Base-by-base conservation (phyloP, 2,329 filamentous ascomycete genomes). In the Fusarium staphyleae region DNA sequence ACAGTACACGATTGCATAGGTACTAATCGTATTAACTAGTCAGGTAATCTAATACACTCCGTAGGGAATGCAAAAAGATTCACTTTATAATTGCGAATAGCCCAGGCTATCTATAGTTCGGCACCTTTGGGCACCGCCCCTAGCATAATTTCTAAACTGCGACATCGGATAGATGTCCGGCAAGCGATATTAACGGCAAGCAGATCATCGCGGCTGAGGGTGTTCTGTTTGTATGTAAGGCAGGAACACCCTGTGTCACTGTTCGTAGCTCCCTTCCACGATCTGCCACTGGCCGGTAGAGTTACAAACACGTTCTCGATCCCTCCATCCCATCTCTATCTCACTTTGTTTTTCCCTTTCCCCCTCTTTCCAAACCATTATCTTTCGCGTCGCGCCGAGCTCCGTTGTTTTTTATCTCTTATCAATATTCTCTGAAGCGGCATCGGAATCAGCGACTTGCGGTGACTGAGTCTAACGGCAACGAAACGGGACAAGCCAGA, bases 401-500 rank as follows among this genome's bases (percentile, higher is more conserved):
- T 32, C 47, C 46, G 13, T 34, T 34, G 5, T 35, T 35, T 35
- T 16, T 28, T 29, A 16, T 35, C 30, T 39, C 30, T 33, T 48
- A 40, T 60, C 43, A 28, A 55, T 16, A 18, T 16, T 15, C 22
- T 11, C 6, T 6, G 14, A 14, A 18, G 42, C 39, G 33, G 16
- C 28, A 56, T 56, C 46, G 42, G 44, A 44, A 44, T 44, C 41
- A 62, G 46, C 41, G 35, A 36, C 36, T 48, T 52, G 34, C 34
- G 36, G 57, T 55, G 48, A 48, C 48, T 57, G 29, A 29, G 16
- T 18, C 37, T 18, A 15, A 16, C 33, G 43, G 42, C 29, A 29
- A 35, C 26, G 32, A 29, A 11, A 48, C 46, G 19, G 28, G 47
- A 50, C 26, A 10, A 37, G 24, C 18, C 51, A 24, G 32, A 29